A percentile compares a stretch with the other conserved stretches of the same genome.
Conservation (phyloP, 1,284 basidiomycete species). For the Puccinia coronata region DNA sequence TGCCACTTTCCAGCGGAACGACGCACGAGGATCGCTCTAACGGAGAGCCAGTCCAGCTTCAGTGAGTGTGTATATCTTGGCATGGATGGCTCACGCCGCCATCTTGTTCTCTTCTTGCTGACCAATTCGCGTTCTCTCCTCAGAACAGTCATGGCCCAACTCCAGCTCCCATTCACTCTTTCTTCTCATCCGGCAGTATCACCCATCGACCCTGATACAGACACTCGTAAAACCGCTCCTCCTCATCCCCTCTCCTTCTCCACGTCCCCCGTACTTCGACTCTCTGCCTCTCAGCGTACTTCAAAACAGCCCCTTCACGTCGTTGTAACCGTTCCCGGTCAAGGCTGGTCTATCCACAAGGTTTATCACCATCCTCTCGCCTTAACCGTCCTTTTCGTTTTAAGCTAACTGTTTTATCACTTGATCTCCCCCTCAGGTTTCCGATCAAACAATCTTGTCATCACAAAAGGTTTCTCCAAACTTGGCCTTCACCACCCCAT, state of each 20-base stretch:
- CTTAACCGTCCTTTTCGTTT: not conserved
- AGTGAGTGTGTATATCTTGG: too few relatives aligned
- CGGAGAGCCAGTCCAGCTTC: too few relatives aligned
- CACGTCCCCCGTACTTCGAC: conserved; percentile 29
- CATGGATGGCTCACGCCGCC: too few relatives aligned
- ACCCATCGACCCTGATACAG: not conserved
- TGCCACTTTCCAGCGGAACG: too few relatives aligned
- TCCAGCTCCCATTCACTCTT: conserved; percentile 33
- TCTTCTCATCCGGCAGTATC: conserved; percentile 18
- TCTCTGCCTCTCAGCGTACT: conserved; percentile 6
- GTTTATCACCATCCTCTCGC: not conserved
- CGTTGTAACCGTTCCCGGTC: conserved; percentile 35
- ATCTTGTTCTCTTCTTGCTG: not conserved
- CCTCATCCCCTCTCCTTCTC: conserved; percentile 15
- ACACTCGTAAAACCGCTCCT: not conserved
- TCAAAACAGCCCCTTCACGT: conserved; percentile 20
- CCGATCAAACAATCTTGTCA: conserved; percentile 36
- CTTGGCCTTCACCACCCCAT: conserved; percentile 28
- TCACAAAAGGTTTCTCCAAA: conserved; percentile 40
- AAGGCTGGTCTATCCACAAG: conserved; percentile 46
- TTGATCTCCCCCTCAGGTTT: conserved; percentile 8
- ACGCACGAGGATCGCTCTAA: too few relatives aligned
- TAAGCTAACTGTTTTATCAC: not conserved
- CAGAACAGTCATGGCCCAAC: conserved; percentile 17
- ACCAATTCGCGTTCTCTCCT: not conserved